Percentiles rank a stretch among this genome's conserved stretches.
These are phyloP conservation scores for Pulveroboletus frians DNA, from an alignment of 768 basidiomycete genomes.

Conservation along the genomic window DNA sequence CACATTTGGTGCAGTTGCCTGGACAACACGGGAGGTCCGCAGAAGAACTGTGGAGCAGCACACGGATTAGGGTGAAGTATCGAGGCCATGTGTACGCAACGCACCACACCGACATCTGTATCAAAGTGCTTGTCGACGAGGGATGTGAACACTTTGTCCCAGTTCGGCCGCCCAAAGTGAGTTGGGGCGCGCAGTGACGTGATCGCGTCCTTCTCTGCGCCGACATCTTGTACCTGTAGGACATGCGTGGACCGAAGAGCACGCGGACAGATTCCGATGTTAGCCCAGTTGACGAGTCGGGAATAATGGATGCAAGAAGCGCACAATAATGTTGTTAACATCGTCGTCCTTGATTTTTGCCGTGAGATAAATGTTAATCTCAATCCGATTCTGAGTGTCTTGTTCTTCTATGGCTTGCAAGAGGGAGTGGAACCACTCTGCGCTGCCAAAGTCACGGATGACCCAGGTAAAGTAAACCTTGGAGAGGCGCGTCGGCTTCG, in stretches of 20 bases:
- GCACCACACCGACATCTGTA: constrained; percentile 84
- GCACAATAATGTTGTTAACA: constrained; percentile 85
- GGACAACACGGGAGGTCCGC: constrained; percentile 72
- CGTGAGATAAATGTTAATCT: constrained; percentile 93
- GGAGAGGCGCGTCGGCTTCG: constrained; percentile 74
- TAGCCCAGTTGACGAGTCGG: neutral
- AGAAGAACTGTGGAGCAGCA: constrained; percentile 57
- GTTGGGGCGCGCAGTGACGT: constrained; percentile 87
- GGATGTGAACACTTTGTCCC: constrained; percentile 68
- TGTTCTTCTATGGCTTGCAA: constrained; percentile 92
- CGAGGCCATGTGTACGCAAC: neutral
- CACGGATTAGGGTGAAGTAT: neutral
- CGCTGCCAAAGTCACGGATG: constrained; percentile 85
- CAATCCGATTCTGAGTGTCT: constrained; percentile 78
- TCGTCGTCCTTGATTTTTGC: constrained; percentile 89
- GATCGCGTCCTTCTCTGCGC: constrained; percentile 88
- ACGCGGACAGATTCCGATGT: neutral
- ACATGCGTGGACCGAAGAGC: neutral
- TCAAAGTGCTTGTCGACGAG: constrained; percentile 80
- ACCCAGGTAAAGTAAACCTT: constrained; percentile 97
- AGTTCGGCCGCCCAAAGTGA: constrained; percentile 88
- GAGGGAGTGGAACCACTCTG: constrained; percentile 93
- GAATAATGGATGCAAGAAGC: constrained; percentile 16
- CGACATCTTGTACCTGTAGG: constrained; percentile 75
- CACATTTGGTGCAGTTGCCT: constrained; percentile 68